Conservation (phyloP, 2,329 filamentous ascomycete genomes). For the Aspergillus glaucus region DNA sequence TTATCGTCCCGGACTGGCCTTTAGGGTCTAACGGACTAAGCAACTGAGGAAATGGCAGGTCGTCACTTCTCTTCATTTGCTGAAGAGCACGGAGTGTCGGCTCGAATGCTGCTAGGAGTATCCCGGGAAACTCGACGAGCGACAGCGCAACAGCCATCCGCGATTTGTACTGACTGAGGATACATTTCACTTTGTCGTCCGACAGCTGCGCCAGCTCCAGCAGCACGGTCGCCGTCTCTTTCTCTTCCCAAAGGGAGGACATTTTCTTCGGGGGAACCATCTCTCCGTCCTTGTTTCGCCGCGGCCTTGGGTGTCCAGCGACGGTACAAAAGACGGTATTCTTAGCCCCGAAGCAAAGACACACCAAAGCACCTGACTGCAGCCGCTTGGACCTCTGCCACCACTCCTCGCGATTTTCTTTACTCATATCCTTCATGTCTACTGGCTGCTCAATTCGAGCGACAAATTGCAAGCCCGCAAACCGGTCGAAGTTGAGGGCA, state of each 20-base stretch:
- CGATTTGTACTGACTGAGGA: slow-evolving; percentile 11
- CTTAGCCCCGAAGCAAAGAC: slow-evolving; percentile 14
- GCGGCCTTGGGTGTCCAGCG: slow-evolving; percentile 3
- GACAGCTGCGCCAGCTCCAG: slow-evolving; percentile 22
- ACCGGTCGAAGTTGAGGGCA: slow-evolving; percentile 12
- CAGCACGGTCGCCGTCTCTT: slow-evolving; percentile 20
- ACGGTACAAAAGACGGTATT: slow-evolving; percentile 23
- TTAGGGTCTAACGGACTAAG: slow-evolving; percentile 18
- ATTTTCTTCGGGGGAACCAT: neutral
- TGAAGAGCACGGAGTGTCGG: slow-evolving; percentile 54
- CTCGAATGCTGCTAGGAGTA: slow-evolving; percentile 53
- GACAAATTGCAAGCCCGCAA: slow-evolving; percentile 14
- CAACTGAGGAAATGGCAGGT: slow-evolving; percentile 47
- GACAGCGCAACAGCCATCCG: slow-evolving; percentile 9
- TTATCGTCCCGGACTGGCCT: slow-evolving; percentile 9
- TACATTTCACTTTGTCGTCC: slow-evolving; percentile 15
- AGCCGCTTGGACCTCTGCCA: slow-evolving; percentile 26
- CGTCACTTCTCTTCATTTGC: slow-evolving; percentile 38
- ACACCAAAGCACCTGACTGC: slow-evolving; percentile 23
- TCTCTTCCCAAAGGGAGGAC: slow-evolving; percentile 18
- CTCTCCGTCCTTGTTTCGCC: slow-evolving; percentile 9
- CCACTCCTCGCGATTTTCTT: slow-evolving; percentile 18
- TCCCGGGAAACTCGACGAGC: slow-evolving; percentile 57
- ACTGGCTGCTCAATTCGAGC: slow-evolving; percentile 20
- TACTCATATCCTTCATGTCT: slow-evolving; percentile 5